Conservation (phyloP, 2,329 filamentous ascomycete genomes). For the Clarireedia homoeocarpa region DNA sequence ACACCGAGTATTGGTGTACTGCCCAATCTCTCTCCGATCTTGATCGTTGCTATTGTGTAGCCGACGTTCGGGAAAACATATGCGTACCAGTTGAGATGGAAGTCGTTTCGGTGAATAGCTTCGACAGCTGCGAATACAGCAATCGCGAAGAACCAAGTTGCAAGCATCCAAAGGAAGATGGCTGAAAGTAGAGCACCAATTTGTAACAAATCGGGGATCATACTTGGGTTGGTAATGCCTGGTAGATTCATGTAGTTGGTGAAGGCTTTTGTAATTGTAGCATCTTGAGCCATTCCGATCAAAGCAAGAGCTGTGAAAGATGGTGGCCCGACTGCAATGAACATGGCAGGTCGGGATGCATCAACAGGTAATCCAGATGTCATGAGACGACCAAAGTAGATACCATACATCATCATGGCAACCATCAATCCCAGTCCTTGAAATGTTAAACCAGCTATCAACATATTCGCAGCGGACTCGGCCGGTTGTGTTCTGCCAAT, state of each 20-base stretch:
- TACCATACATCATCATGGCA: conserved; percentile 64
- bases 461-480: conserved; percentile 49
- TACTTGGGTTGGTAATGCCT: conserved; percentile 31
- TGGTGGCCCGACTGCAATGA: conserved; percentile 70
- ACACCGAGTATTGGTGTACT: conserved; percentile 41
- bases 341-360: conserved; percentile 61
- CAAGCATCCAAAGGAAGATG: conserved; percentile 58
- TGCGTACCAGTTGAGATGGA: conserved; percentile 58
- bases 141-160: conserved; percentile 47
- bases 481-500: conserved; percentile 54
- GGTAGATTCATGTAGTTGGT: conserved; percentile 22
- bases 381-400: conserved; percentile 65
- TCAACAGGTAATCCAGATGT: conserved; percentile 47
- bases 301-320: conserved; percentile 64
- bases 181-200: conserved; percentile 35
- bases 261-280: conserved; percentile 28
- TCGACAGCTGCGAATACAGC: conserved; percentile 31
- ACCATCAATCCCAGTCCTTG: conserved; percentile 64
- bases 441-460: conserved; percentile 58
- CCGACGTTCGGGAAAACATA: conserved; percentile 56
- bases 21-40: conserved; percentile 41
- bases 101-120: conserved; percentile 38
- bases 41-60: conserved; percentile 49
- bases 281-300: conserved; percentile 55
- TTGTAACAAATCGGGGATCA: conserved; percentile 32